Conservation (phyloP, 2,329 filamentous ascomycete genomes). For the Waltergamsia citrina region DNA sequence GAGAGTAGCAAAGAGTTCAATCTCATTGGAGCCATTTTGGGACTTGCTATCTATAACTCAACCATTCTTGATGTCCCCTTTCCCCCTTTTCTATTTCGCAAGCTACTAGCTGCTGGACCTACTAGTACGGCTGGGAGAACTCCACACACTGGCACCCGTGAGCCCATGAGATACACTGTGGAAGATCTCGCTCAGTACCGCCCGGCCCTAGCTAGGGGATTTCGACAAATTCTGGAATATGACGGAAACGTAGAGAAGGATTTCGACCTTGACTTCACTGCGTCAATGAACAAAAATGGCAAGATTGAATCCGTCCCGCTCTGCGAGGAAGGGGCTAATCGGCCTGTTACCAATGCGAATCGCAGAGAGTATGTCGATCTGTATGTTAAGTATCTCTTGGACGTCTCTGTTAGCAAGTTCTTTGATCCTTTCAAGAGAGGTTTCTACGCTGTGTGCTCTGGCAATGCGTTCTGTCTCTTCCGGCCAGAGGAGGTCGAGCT, state of each 20-base stretch:
- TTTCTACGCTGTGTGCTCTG: constrained; percentile 85
- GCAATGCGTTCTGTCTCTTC: constrained; percentile 80
- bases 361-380: constrained; percentile 78
- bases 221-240: constrained; percentile 70
- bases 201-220: constrained; percentile 64
- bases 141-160: constrained; percentile 26
- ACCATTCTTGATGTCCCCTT: constrained; percentile 85
- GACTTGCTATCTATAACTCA: constrained; percentile 88
- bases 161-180: constrained; percentile 62
- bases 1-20: constrained; percentile 91
- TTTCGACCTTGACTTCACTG: constrained; percentile 75
- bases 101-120: constrained; percentile 65
- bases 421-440: constrained; percentile 92
- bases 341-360: constrained; percentile 75
- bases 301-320: constrained; percentile 57
- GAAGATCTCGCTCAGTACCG: constrained; percentile 78
- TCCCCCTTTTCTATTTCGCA: constrained; percentile 83
- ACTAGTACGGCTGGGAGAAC: not conserved
- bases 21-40: constrained; percentile 77
- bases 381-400: constrained; percentile 73
- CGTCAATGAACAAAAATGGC: constrained; percentile 69
- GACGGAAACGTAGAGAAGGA: constrained; percentile 74
- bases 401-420: constrained; percentile 67
- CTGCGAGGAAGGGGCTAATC: constrained; percentile 62
- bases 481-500: constrained; percentile 87